Percentiles rank a stretch among this genome's conserved stretches.
These are phyloP conservation scores for Mortierella sp. DNA, from an alignment of 371 early-diverging fungal species.

Conservation along the genomic window DNA sequence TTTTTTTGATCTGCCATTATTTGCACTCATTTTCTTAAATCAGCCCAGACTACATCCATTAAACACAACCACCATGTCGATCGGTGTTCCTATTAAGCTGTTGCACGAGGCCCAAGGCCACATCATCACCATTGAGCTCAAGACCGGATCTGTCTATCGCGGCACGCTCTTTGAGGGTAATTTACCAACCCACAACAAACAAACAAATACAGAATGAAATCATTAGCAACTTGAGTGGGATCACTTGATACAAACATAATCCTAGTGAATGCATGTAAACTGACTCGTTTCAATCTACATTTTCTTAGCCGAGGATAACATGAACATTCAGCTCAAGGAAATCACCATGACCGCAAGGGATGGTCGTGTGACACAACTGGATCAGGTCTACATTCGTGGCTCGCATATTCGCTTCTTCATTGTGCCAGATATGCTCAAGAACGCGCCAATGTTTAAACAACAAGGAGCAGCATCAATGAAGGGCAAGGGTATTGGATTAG, in stretches of 20 bases:
- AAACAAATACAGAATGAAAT: not conserved
- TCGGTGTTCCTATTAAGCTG: slow-evolving; percentile 96
- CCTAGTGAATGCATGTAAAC: too few relatives aligned
- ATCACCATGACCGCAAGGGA: slow-evolving; percentile 94
- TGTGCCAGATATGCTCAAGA: slow-evolving; percentile 98
- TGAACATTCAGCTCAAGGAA: slow-evolving; percentile 97
- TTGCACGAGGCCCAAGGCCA: slow-evolving; percentile 98
- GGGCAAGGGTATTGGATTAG: slow-evolving; percentile 88
- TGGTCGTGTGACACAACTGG: slow-evolving; percentile 90
- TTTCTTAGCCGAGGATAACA: slow-evolving; percentile 96
- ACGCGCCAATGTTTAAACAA: slow-evolving; percentile 97
- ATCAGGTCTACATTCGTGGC: slow-evolving; percentile 97
- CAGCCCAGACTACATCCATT: not conserved
- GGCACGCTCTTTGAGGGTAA: slow-evolving; percentile 93
- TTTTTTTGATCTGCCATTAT: slow-evolving; percentile 4
- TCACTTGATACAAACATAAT: not conserved
- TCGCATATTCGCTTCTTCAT: slow-evolving; percentile 96
- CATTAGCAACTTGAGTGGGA: not conserved
- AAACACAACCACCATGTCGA: slow-evolving; percentile 73
- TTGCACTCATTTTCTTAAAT: slow-evolving; percentile 2
- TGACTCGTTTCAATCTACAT: not conserved
- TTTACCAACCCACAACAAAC: not conserved
- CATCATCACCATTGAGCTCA: slow-evolving; percentile 94
- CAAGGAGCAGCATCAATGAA: slow-evolving; percentile 84
- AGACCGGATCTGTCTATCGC: slow-evolving; percentile 94